A percentile compares a stretch with the other conserved stretches of the same genome.
These are phyloP conservation scores for Zarea fungicola DNA, from an alignment of 2,329 filamentous ascomycete species.

Conservation along the genomic window DNA sequence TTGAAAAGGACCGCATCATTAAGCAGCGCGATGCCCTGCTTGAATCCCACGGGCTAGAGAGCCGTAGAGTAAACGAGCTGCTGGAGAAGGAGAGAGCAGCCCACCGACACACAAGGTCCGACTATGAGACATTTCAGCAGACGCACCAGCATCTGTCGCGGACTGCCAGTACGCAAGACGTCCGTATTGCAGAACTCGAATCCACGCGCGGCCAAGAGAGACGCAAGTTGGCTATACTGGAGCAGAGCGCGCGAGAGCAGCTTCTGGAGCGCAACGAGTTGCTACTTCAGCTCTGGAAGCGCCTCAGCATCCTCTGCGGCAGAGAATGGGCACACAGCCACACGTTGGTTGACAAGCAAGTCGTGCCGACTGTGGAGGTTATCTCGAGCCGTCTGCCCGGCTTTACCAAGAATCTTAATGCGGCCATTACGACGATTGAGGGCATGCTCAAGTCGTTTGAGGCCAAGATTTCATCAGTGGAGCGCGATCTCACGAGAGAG, in stretches of 20 bases:
- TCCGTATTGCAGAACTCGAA: conserved; percentile 81
- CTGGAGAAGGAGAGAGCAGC: conserved; percentile 85
- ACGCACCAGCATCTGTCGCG: conserved; percentile 83
- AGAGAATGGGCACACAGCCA: conserved; percentile 89
- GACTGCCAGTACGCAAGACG: conserved; percentile 79
- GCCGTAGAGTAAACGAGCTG: conserved; percentile 75
- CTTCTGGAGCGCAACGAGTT: conserved; percentile 84
- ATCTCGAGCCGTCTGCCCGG: conserved; percentile 80
- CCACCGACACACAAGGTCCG: conserved; percentile 79
- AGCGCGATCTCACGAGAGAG: conserved; percentile 84
- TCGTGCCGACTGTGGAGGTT: conserved; percentile 75
- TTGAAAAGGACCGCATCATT: conserved; percentile 88
- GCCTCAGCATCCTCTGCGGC: conserved; percentile 79
- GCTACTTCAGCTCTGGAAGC: conserved; percentile 83
- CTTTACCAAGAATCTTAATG: conserved; percentile 84
- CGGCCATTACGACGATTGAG: conserved; percentile 84
- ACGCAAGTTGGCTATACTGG: conserved; percentile 68
- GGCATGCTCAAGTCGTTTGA: conserved; percentile 72
- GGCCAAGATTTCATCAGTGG: conserved; percentile 73
- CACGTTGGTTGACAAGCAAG: conserved; percentile 80
- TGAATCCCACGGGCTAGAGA: conserved; percentile 83
- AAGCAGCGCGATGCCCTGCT: conserved; percentile 84
- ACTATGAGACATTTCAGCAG: conserved; percentile 83
- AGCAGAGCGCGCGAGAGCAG: conserved; percentile 79
- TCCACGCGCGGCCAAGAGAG: conserved; percentile 71